phyloP scores from a whole-genome alignment of 129 eudicot species.

The Escallonia rubra region DNA sequence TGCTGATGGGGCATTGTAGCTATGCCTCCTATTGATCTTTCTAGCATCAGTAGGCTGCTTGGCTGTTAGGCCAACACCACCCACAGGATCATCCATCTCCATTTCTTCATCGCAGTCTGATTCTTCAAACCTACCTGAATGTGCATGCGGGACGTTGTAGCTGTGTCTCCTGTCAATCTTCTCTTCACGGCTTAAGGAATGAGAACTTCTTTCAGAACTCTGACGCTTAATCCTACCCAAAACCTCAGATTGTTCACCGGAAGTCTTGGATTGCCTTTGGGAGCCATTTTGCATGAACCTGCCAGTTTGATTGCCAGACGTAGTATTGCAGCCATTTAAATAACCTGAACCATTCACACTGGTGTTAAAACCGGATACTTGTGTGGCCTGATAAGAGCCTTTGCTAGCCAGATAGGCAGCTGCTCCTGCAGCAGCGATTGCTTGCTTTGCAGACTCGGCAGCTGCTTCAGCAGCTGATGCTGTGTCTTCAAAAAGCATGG shows the following conservation, averaged over 20 bases:
- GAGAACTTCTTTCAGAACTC: constrained; percentile 25
- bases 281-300: constrained; percentile 3
- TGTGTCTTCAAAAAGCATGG: constrained; percentile 50
- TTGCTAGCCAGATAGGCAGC: constrained; percentile 67
- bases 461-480: constrained; percentile 94
- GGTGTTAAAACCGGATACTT: constrained; percentile 18
- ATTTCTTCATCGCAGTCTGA: constrained; percentile 53
- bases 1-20: constrained; percentile 53
- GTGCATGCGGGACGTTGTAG: constrained; percentile 38
- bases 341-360: constrained; percentile 4
- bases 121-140: constrained; percentile 41
- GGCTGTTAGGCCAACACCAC: neutral
- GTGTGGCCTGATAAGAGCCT: constrained; percentile 31
- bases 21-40: constrained; percentile 50
- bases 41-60: constrained; percentile 10
- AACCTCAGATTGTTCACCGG: neutral
- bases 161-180: constrained; percentile 39
- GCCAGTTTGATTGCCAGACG: constrained; percentile 15
- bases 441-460: constrained; percentile 83
- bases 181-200: constrained; percentile 1
- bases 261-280: neutral
- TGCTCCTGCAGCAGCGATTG: constrained; percentile 93
- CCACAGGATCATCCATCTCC: constrained; percentile 32
- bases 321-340: neutral
- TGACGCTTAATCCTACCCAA: constrained; percentile 5